Percentiles rank a stretch among this genome's conserved stretches.
Conservation (phyloP, 2,329 filamentous ascomycete genomes). For the Pseudogymnoascus sp. region DNA sequence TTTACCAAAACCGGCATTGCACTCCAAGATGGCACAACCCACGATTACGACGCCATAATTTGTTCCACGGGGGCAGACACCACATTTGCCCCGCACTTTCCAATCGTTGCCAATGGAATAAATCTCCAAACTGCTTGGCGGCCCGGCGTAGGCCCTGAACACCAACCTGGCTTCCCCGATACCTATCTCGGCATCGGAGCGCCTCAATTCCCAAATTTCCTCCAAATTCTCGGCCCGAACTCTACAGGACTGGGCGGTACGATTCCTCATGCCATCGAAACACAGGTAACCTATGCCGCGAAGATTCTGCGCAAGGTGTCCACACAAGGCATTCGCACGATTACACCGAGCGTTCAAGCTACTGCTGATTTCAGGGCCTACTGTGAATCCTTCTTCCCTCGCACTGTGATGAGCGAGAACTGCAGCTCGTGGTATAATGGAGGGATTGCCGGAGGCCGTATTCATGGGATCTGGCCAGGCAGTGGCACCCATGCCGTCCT, state of each 20-base stretch:
- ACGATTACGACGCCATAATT: conserved; percentile 25
- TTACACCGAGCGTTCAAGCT: conserved; percentile 49
- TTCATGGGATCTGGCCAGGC: conserved; percentile 64
- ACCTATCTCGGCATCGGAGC: conserved; percentile 15
- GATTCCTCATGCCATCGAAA: conserved; percentile 59
- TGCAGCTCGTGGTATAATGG: conserved; percentile 70
- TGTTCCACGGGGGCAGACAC: conserved; percentile 27
- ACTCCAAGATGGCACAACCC: conserved; percentile 23
- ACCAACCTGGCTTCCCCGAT: conserved; percentile 26
- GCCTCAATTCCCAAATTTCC: conserved; percentile 15
- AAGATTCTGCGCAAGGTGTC: conserved; percentile 61
- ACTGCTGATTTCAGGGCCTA: conserved; percentile 59
- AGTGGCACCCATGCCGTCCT: conserved; percentile 56
- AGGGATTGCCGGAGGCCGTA: conserved; percentile 51
- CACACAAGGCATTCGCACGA: conserved; percentile 57
- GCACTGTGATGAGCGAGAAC: conserved; percentile 51
- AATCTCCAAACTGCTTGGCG: conserved; percentile 41
- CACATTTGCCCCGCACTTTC: conserved; percentile 13
- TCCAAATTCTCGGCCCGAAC: conserved; percentile 14
- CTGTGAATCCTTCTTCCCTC: conserved; percentile 47
- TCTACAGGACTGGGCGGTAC: conserved; percentile 53
- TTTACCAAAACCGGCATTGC: conserved; percentile 32
- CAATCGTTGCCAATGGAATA: conserved; percentile 11
- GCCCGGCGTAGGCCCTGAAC: conserved; percentile 35
- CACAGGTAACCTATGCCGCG: conserved; percentile 56